Evolutionary conservation across 2,329 filamentous ascomycete species (phyloP).

Genomic region (Monosporascus sp.): DNA sequence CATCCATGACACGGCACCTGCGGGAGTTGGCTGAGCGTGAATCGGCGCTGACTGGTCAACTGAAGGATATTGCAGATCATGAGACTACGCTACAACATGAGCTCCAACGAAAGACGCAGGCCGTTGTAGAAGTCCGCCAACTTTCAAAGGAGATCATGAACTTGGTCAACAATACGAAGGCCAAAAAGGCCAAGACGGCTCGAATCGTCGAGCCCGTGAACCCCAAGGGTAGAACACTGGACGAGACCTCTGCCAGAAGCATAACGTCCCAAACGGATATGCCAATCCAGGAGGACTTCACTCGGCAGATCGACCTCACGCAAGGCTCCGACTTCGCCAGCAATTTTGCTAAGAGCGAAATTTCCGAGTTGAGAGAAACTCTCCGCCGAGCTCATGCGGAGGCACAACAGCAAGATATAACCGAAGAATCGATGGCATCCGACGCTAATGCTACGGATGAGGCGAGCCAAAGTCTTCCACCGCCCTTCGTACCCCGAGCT

Average conservation of each 20-base stretch:
- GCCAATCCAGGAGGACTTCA: slow-evolving; percentile 31
- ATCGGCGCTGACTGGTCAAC: slow-evolving; percentile 11
- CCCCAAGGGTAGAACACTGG: slow-evolving; percentile 18
- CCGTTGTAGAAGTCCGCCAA: slow-evolving; percentile 16
- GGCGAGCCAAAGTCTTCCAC: slow-evolving; percentile 23
- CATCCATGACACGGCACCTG: slow-evolving; percentile 15
- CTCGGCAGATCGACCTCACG: slow-evolving; percentile 29
- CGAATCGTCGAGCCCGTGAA: slow-evolving; percentile 25
- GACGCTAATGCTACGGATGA: slow-evolving; percentile 18
- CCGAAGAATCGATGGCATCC: slow-evolving; percentile 13
- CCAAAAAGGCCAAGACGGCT: slow-evolving; percentile 26
- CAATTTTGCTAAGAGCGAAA: slow-evolving; percentile 23
- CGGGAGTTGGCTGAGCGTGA: slow-evolving; percentile 15
- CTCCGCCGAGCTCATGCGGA: slow-evolving; percentile 21
- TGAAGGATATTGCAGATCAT: slow-evolving; percentile 14
- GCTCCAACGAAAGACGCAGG: slow-evolving; percentile 10
- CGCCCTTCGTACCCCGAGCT: slow-evolving; percentile 12
- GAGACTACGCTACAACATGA: slow-evolving; percentile 13
- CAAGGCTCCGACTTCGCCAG: slow-evolving; percentile 28
- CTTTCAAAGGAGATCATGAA: slow-evolving; percentile 17
- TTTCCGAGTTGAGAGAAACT: slow-evolving; percentile 12
- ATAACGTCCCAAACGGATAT: slow-evolving; percentile 25
- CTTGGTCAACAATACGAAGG: slow-evolving; percentile 20
- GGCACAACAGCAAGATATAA: slow-evolving; percentile 15
- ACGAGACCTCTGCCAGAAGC: slow-evolving; percentile 30